Conservation (phyloP, 805 yeast genomes). For the fission yeast (Schizosaccharomyces pombe) region DNA sequence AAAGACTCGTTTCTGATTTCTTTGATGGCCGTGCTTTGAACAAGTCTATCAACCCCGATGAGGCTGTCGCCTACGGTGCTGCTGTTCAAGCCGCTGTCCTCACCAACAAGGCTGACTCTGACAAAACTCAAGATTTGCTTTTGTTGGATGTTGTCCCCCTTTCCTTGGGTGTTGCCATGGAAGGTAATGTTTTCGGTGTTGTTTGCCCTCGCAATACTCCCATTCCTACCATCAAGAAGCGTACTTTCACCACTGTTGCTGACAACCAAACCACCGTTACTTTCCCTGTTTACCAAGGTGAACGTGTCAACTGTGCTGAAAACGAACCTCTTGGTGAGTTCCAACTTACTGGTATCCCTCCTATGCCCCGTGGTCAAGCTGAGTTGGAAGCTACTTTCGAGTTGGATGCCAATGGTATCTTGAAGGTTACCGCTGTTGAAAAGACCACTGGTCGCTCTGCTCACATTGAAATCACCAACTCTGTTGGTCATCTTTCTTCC, state of each 20-base stretch:
- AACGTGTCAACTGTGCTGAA: conserved; percentile 95
- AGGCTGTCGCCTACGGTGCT: conserved; percentile 98
- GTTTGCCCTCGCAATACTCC: conserved; percentile 99
- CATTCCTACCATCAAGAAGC: conserved; percentile 95
- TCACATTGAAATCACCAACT: conserved; percentile 95
- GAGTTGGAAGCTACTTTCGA: conserved; percentile 96
- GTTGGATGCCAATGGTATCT: conserved; percentile 98
- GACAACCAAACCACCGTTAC: conserved; percentile 97
- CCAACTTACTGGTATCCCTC: conserved; percentile 94
- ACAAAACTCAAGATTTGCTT: conserved; percentile 83
- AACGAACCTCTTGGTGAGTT: conserved; percentile 96
- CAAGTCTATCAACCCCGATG: conserved; percentile 95
- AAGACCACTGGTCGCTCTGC: conserved; percentile 96
- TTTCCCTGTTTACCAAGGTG: conserved; percentile 99
- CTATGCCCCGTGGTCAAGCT: conserved; percentile 97
- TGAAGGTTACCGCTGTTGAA: conserved; percentile 96
- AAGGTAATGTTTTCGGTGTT: conserved; percentile 97
- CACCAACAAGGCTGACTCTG: conserved; percentile 75
- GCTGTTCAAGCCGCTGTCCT: conserved; percentile 98
- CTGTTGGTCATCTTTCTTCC: conserved; percentile 91
- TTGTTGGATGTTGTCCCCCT: conserved; percentile 94
- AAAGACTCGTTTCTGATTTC: conserved; percentile 79
- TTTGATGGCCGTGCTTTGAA: conserved; percentile 91
- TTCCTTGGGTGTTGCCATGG: conserved; percentile 98
- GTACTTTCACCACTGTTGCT: conserved; percentile 95